Evolutionary conservation across 768 basidiomycete species (phyloP).

Genomic region (Piloderma croceum): DNA sequence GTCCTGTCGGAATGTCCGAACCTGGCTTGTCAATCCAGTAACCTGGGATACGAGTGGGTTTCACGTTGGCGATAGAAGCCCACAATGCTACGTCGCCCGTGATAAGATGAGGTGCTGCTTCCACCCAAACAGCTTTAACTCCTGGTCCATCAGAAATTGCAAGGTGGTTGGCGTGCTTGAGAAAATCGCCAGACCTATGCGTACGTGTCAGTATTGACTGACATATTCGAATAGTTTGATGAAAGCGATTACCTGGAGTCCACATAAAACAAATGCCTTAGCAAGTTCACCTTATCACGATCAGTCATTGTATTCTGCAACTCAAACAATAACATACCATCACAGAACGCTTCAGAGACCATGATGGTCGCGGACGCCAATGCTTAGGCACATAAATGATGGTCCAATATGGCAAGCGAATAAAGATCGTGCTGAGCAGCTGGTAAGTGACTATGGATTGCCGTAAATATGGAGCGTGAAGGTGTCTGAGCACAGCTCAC

Average conservation of each 20-base stretch:
- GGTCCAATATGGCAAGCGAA: slow-evolving; percentile 21
- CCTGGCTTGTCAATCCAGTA: slow-evolving; percentile 29
- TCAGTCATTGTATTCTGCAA: slow-evolving; percentile 13
- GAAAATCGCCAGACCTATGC: slow-evolving; percentile 17
- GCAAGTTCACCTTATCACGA: too few relatives aligned
- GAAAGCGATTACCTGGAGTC: background rate
- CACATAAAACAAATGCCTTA: background rate
- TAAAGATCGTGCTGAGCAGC: slow-evolving; percentile 14
- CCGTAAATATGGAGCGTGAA: too few relatives aligned
- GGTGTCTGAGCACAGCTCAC: too few relatives aligned
- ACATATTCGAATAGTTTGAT: background rate
- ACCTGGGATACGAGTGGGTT: slow-evolving; percentile 26
- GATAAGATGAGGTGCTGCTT: slow-evolving; percentile 27
- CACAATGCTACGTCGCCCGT: slow-evolving; percentile 24
- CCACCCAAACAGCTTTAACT: slow-evolving; percentile 30
- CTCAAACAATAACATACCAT: slow-evolving; percentile 15
- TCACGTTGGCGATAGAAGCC: slow-evolving; percentile 24
- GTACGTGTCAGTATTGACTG: too few relatives aligned
- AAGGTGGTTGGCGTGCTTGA: slow-evolving; percentile 16
- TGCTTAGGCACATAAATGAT: slow-evolving; percentile 11
- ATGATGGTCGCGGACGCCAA: slow-evolving; percentile 20
- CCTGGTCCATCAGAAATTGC: slow-evolving; percentile 17
- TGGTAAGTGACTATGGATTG: too few relatives aligned
- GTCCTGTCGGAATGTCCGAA: slow-evolving; percentile 11
- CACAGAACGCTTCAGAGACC: slow-evolving; percentile 19